A percentile compares a stretch with the other conserved stretches of the same genome.
Evolutionary conservation across 2,329 filamentous ascomycete genomes (phyloP).

Genomic region (Lithohypha guttulata): DNA sequence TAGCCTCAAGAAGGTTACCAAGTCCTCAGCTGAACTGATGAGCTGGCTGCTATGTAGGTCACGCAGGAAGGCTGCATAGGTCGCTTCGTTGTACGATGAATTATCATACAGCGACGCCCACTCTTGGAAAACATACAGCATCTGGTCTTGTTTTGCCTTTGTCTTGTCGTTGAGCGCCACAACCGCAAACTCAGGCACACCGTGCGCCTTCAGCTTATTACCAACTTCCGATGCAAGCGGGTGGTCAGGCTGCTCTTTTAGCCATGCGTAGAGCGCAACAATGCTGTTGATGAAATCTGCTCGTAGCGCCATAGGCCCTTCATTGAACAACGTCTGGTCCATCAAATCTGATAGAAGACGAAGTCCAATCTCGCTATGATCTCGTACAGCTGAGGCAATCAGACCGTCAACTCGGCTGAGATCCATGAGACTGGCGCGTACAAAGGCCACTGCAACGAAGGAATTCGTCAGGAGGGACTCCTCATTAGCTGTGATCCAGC

Average conservation of each 20-base stretch:
- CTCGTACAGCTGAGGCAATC: conserved; percentile 60
- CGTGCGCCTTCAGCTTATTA: conserved; percentile 47
- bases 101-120: conserved; percentile 79
- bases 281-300: conserved; percentile 78
- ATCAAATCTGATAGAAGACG: conserved; percentile 72
- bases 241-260: conserved; percentile 59
- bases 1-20: conserved; percentile 66
- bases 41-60: conserved; percentile 68
- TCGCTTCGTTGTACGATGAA: conserved; percentile 62
- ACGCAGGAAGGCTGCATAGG: conserved; percentile 64
- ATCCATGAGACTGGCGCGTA: conserved; percentile 50
- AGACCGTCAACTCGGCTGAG: conserved; percentile 58
- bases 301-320: conserved; percentile 65
- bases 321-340: conserved; percentile 66
- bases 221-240: conserved; percentile 61
- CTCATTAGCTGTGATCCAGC: conserved; percentile 41
- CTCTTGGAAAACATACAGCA: conserved; percentile 92
- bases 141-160: conserved; percentile 60
- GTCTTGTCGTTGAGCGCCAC: conserved; percentile 46
- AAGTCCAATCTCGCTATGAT: conserved; percentile 60
- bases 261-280: conserved; percentile 71
- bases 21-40: conserved; percentile 63
- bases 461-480: conserved; percentile 54
- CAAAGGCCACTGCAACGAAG: conserved; percentile 48
- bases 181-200: conserved; percentile 45